Evolutionary conservation across 2,329 filamentous ascomycete genomes (phyloP).

Genomic region (Sarocladium brachiariae): DNA sequence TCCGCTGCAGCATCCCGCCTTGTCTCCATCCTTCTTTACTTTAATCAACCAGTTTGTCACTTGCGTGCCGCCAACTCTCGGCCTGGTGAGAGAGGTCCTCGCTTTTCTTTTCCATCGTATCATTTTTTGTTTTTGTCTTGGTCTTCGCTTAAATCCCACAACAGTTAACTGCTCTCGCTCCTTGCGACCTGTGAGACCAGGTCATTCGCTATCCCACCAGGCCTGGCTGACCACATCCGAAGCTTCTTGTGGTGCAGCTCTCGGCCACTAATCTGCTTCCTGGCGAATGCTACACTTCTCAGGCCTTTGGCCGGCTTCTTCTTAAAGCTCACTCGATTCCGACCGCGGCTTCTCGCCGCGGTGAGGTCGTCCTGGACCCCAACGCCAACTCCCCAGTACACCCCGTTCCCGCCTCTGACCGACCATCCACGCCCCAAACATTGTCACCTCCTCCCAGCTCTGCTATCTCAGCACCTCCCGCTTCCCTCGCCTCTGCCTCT

Average conservation of each 20-base stretch:
- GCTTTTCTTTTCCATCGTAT: not conserved
- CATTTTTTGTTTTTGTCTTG: not conserved
- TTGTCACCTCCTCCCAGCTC: slow-evolving; percentile 41
- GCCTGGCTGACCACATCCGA: not conserved
- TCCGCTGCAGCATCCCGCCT: not conserved
- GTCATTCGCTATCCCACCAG: not conserved
- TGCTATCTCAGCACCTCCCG: slow-evolving; percentile 33
- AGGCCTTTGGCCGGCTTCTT: slow-evolving; percentile 19
- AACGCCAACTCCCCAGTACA: slow-evolving; percentile 25
- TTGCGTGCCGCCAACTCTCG: no score
- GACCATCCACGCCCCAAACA: slow-evolving; percentile 52
- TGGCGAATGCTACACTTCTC: slow-evolving; percentile 15
- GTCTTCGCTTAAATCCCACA: no score
- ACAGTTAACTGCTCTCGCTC: not conserved
- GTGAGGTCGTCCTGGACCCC: slow-evolving; percentile 35
- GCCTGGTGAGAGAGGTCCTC: not conserved
- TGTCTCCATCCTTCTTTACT: not conserved
- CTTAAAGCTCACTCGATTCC: slow-evolving; percentile 12
- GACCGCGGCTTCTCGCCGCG: slow-evolving; percentile 33
- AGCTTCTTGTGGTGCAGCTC: slow-evolving; percentile 9
- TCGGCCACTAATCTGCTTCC: slow-evolving; percentile 4
- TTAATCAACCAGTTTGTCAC: not conserved
- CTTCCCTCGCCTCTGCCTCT: slow-evolving; percentile 18
- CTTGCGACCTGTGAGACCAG: not conserved
- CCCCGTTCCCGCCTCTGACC: slow-evolving; percentile 48